A percentile compares a stretch with the other conserved stretches of the same genome.
These are phyloP conservation scores for Epichloe typhina DNA, from an alignment of 2,329 filamentous ascomycete species.

Conservation along the genomic window DNA sequence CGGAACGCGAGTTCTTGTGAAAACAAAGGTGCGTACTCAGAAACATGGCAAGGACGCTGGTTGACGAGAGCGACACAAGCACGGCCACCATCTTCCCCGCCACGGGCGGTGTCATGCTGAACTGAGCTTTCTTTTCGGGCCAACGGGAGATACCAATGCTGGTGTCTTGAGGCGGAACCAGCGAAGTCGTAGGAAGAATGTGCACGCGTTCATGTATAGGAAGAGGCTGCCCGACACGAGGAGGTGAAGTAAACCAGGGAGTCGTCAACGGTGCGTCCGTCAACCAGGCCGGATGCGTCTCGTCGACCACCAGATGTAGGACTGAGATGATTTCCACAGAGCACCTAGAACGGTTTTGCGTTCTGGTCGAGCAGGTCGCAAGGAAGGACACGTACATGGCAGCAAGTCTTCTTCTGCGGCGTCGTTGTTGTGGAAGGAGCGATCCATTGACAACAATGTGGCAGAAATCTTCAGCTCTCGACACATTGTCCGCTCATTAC, in stretches of 20 bases:
- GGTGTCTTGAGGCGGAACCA: background rate
- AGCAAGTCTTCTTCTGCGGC: too few relatives aligned
- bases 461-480: too few relatives aligned
- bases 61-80: conserved; percentile 17
- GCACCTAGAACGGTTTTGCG: background rate
- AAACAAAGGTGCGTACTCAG: conserved; percentile 17
- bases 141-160: too few relatives aligned
- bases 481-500: background rate
- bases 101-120: background rate
- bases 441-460: too few relatives aligned
- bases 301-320: background rate
- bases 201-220: background rate
- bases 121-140: background rate
- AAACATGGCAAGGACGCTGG: conserved; percentile 22
- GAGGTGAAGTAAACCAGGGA: background rate
- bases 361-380: background rate
- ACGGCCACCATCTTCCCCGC: conserved; percentile 3
- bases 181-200: background rate
- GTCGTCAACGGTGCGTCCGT: background rate
- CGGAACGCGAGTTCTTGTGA: background rate
- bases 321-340: background rate
- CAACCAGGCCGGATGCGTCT: background rate
- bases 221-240: background rate
- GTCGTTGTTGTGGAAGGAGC: too few relatives aligned
- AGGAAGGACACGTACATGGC: too few relatives aligned